Evolutionary conservation across 1,139 yeast genomes (phyloP), one percentile per base, ranked within the genome.

Genomic region (Yamadazyma mexicana): DNA sequence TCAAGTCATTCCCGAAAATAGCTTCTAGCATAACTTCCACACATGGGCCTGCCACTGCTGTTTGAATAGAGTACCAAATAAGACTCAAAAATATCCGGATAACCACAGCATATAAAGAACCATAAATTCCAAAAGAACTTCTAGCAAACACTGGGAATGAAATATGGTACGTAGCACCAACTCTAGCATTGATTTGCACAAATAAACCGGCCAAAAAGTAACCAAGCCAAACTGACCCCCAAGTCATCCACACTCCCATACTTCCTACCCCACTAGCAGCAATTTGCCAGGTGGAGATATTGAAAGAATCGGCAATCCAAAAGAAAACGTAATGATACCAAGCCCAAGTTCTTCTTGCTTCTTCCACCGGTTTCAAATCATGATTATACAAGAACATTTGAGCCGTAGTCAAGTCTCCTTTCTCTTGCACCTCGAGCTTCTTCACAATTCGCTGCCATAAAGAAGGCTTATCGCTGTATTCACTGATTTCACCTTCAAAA

Each of bases 241-340:
- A 87, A 12, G 86, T 81, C 59, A 81, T 89, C 94, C 95, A 87
- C 95, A 95, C 87, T 14, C 82, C 78, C 63, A 87, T 66, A 39
- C 69, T 69, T 43, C 83, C 83, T 22, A 71, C 68, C 48, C 95
- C 94, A 1, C 94, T 83, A 3, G 92, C 81, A 5, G 95, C 95
- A 54, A 88, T 87, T 65, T 86, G 91, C 91, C 94, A 87, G 9
- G 96, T 87, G 56, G 85, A 87, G 52, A 88, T 81, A 59, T 87
- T 87, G 65, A 88, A 85, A 18, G 94, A 80, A 57, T 87, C 96
- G 1, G 95, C 89, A 41, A 87, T 62, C 96, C 96, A 87, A 53
- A 86, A 86, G 46, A 77, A 81, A 8, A 83, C 81, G 56, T 67
- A 87, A 56, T 86, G 85, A 59, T 72, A 82, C 94, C 95, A 86